Evolutionary conservation across 352 stramenopile genomes (phyloP).

Genomic region (Phytophthora litchii): DNA sequence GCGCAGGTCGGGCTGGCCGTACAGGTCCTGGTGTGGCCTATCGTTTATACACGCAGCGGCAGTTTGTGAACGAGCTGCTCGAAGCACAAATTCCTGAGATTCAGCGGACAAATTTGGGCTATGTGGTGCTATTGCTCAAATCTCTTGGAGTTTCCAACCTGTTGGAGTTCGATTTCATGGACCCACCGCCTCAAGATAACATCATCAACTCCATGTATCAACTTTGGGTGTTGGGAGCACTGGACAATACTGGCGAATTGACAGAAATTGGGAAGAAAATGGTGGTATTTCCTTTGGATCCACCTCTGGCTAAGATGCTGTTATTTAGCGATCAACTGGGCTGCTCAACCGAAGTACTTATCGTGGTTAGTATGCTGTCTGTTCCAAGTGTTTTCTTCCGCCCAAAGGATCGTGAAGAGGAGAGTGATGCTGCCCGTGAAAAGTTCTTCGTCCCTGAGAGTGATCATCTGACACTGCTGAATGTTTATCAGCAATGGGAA

Average conservation of each 20-base stretch:
- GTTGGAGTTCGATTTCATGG: slow-evolving; percentile 99
- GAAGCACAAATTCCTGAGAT: slow-evolving; percentile 98
- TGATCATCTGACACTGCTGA: slow-evolving; percentile 97
- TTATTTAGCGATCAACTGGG: slow-evolving; percentile 94
- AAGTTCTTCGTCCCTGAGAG: slow-evolving; percentile 99
- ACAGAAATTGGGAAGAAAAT: slow-evolving; percentile 97
- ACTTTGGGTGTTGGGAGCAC: slow-evolving; percentile 97
- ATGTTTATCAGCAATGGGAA: slow-evolving; percentile 96
- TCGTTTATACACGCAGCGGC: slow-evolving; percentile 96
- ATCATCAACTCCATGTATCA: slow-evolving; percentile 99
- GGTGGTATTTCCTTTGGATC: slow-evolving; percentile 98
- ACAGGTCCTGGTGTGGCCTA: slow-evolving; percentile 94
- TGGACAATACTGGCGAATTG: slow-evolving; percentile 97
- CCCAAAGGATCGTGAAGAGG: slow-evolving; percentile 96
- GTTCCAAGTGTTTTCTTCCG: slow-evolving; percentile 98
- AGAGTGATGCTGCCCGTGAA: slow-evolving; percentile 96
- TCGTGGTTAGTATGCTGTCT: slow-evolving; percentile 97
- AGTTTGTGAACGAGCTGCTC: slow-evolving; percentile 98
- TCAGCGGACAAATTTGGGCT: slow-evolving; percentile 97
- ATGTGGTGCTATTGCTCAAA: slow-evolving; percentile 98
- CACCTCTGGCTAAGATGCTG: slow-evolving; percentile 95
- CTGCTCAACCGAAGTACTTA: slow-evolving; percentile 95
- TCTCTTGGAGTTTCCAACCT: slow-evolving; percentile 96
- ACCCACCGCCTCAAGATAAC: slow-evolving; percentile 96
- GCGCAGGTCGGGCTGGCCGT: slow-evolving; percentile 93